Percentiles rank a stretch among this genome's conserved stretches.
These are phyloP conservation scores for Dictyostelium citrinum DNA, from an alignment of 78 protist genomes.

Conservation along the genomic window DNA sequence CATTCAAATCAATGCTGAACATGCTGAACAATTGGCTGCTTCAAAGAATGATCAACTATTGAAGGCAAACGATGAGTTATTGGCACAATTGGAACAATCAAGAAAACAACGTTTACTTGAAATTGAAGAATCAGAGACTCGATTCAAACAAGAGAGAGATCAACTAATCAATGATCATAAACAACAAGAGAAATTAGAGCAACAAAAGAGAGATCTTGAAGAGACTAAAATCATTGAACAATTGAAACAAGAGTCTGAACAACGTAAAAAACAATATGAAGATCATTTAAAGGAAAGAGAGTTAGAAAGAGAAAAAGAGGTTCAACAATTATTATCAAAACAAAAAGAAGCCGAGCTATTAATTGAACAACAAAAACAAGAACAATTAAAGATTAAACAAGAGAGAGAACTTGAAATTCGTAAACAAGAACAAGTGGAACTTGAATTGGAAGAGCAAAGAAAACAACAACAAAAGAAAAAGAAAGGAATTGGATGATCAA, in stretches of 20 bases:
- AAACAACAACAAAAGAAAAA: background rate
- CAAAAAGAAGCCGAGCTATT: constrained; percentile 29
- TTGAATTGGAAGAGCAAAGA: constrained; percentile 1
- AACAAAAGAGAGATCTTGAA: constrained; percentile 24
- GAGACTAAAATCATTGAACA: constrained; percentile 34
- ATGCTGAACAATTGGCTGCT: background rate
- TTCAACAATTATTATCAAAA: background rate
- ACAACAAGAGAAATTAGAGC: background rate
- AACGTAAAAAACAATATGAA: constrained; percentile 51
- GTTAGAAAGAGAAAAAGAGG: constrained; percentile 16
- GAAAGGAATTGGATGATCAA: background rate
- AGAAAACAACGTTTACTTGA: constrained; percentile 29
- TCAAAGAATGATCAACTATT: constrained; percentile 2
- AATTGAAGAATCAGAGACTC: constrained; percentile 20
- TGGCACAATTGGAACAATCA: background rate
- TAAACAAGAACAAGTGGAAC: background rate
- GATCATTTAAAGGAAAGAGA: constrained; percentile 24
- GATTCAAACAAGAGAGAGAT: constrained; percentile 47
- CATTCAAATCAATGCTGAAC: background rate
- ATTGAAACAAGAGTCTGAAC: constrained; percentile 16
- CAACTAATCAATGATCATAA: background rate
- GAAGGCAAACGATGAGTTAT: constrained; percentile 40
- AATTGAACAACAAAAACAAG: constrained; percentile 17
- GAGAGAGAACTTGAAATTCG: background rate
- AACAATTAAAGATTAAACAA: background rate